Evolutionary conservation across 257 asterid genomes (phyloP), one percentile per base, ranked within the genome.

Genomic region (Marsdenia floribunda): DNA sequence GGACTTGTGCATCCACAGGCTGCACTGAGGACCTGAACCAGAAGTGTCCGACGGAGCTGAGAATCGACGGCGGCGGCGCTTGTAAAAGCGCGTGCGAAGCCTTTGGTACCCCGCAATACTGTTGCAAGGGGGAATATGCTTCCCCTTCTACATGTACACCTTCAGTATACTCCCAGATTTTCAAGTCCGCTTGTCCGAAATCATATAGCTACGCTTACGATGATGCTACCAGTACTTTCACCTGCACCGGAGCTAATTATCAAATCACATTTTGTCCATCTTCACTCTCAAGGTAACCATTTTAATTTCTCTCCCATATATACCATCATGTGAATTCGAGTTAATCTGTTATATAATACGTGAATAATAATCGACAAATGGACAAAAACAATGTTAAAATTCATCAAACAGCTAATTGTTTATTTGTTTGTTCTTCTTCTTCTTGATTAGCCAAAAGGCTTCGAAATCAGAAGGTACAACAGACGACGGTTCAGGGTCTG

Each of bases 41-140:
- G 76, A 78, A 76, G 29, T 91, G 96, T 73, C 97, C 97, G 44
- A 6, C 83, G 40, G 96, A 91, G 80, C 85, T 91, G 38, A 70
- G 81, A 82, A 69, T 63, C 4, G 86, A 73, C 2, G 86, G 77
- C 16, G 95, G 95, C 12, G 86, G 83, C 74, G 97, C 93, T 33
- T 91, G 97, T 66, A 79, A 81, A 2, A 91, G 97, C 86, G 96
- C 97, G 58, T 91, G 96, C 74, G 96, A 87, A 3, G 96, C 87
- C 2, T 91, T 91, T 12, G 83, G 77, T 70, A 86, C 90, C 0
- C 83, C 87, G 21, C 83, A 87, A 73, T 91, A 88, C 73, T 91
- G 96, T 52, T 91, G 97, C 38, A 83, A 80, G 69, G 96, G 96
- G 9, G 90, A 79, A 71, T 83, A 83, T 61, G 88, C 82, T 3